Percentiles rank a stretch among this genome's conserved stretches.
Evolutionary conservation across 2,329 filamentous ascomycete species (phyloP).

Genomic region (Macrophomina pseudophaseolina): DNA sequence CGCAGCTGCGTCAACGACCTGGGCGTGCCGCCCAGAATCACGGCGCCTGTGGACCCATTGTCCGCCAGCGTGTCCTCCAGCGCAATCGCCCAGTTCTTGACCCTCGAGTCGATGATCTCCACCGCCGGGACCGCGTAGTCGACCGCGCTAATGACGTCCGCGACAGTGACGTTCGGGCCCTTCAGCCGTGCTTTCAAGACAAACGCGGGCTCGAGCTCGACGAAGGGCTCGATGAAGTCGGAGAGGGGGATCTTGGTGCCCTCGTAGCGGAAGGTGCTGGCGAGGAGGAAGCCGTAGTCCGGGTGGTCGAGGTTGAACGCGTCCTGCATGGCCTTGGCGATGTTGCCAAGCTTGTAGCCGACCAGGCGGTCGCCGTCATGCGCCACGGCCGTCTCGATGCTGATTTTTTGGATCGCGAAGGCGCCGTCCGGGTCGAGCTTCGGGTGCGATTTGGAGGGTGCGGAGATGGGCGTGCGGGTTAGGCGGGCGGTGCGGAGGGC

Average conservation of each 20-base stretch:
- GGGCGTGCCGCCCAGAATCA: background rate
- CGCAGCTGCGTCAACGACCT: background rate
- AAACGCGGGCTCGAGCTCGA: background rate
- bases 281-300: background rate
- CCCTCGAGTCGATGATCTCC: background rate
- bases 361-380: background rate
- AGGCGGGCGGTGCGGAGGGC: background rate
- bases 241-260: background rate
- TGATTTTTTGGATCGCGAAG: background rate
- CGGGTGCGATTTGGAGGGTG: background rate
- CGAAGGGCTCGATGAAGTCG: background rate
- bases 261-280: background rate
- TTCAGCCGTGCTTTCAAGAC: background rate
- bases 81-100: background rate
- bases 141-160: background rate
- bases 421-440: background rate
- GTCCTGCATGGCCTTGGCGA: slow-evolving; percentile 1
- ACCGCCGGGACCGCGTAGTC: background rate
- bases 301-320: background rate
- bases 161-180: background rate
- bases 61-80: slow-evolving; percentile 2
- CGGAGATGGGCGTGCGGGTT: background rate
- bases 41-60: background rate
- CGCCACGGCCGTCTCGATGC: background rate
- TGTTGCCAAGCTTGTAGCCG: slow-evolving; percentile 1